phyloP scores from a whole-genome alignment of 2,329 filamentous ascomycete genomes.

The Epichloe sylvatica region DNA sequence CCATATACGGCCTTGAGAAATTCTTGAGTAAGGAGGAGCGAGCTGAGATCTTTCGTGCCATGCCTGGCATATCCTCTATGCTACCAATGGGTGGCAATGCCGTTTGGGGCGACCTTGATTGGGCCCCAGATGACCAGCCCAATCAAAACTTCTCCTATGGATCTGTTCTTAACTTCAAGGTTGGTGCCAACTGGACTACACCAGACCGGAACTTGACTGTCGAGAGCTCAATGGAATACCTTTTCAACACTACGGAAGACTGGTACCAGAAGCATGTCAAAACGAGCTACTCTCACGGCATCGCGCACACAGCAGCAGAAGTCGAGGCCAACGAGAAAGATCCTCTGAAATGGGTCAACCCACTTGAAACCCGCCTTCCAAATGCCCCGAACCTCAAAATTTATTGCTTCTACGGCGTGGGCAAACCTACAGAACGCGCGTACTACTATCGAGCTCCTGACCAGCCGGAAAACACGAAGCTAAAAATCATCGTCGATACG shows the following conservation, averaged over 20 bases:
- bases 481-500: conserved; percentile 65
- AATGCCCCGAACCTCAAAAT: conserved; percentile 82
- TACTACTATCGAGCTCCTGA: conserved; percentile 77
- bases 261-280: conserved; percentile 72
- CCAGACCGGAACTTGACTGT: conserved; percentile 69
- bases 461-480: conserved; percentile 45
- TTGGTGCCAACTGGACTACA: conserved; percentile 47
- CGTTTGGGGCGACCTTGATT: conserved; percentile 82
- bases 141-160: conserved; percentile 64
- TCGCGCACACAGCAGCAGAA: conserved; percentile 65
- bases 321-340: conserved; percentile 72
- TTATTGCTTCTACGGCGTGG: conserved; percentile 93
- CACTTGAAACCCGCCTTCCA: conserved; percentile 75
- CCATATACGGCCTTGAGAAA: conserved; percentile 91
- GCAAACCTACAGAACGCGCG: conserved; percentile 81
- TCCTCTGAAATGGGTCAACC: conserved; percentile 82
- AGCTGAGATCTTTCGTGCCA: conserved; percentile 85
- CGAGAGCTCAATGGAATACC: conserved; percentile 58
- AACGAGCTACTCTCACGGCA: conserved; percentile 72
- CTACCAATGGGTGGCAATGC: conserved; percentile 84
- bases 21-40: conserved; percentile 85
- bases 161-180: conserved; percentile 70
- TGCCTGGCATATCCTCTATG: conserved; percentile 96
- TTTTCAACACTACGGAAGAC: conserved; percentile 62
- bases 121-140: conserved; percentile 75